Percentiles rank a stretch among this genome's conserved stretches.
phyloP scores from a whole-genome alignment of 2,329 filamentous ascomycete species.

The Neofusicoccum laricinum region DNA sequence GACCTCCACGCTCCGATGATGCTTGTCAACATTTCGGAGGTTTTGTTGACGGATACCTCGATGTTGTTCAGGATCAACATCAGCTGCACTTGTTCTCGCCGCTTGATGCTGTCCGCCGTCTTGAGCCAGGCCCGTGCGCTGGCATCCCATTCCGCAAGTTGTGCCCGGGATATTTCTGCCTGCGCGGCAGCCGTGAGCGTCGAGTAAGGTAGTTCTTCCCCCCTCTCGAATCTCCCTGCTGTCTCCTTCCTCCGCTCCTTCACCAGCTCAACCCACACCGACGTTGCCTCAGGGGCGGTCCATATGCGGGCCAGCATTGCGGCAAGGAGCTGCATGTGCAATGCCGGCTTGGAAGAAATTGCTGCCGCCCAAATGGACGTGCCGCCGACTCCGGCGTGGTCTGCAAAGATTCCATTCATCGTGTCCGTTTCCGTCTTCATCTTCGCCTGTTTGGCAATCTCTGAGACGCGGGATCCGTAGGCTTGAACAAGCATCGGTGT shows the following conservation, averaged over 20 bases:
- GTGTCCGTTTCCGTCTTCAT: background rate
- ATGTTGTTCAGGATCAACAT: background rate
- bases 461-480: constrained; percentile 34
- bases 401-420: constrained; percentile 19
- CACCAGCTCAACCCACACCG: constrained; percentile 37
- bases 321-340: constrained; percentile 33
- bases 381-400: constrained; percentile 29
- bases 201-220: background rate
- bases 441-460: constrained; percentile 23
- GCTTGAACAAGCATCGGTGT: constrained; percentile 34
- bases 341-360: constrained; percentile 29
- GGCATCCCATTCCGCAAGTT: constrained; percentile 21
- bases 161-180: background rate
- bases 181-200: background rate
- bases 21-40: background rate
- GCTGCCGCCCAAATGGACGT: constrained; percentile 39
- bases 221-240: background rate
- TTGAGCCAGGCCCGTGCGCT: constrained; percentile 19
- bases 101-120: background rate
- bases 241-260: constrained; percentile 17
- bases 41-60: background rate
- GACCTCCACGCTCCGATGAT: constrained; percentile 20
- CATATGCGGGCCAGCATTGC: constrained; percentile 38
- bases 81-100: constrained; percentile 14
- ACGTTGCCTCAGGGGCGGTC: constrained; percentile 25